Base-by-base conservation (phyloP, 2,329 filamentous ascomycete species). In the Aaosphaeria arxii region DNA sequence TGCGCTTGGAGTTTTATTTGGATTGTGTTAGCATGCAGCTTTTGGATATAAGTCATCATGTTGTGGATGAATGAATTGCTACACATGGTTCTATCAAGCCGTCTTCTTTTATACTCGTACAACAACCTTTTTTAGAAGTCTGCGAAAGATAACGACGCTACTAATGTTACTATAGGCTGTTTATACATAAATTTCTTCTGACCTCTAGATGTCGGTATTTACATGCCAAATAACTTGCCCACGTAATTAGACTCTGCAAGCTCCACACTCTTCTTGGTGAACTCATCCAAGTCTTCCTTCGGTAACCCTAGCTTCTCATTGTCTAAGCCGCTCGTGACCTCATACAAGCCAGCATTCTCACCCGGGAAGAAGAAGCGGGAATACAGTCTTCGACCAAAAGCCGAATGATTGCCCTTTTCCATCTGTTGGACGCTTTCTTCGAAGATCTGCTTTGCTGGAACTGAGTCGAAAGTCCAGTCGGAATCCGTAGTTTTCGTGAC, bases 291-390 rank as follows among this genome's bases (percentile, higher is more conserved):
- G 40, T 77, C 74, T 63, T 87, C 84, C 51, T 78, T 68, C 0
- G 79, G 77, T 58, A 88, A 65, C 0, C 75, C 80, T n/a, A 88
- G 65, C 5, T 71, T 55, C 11, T 77, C 73, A 52, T 87, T 87
- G 3, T 73, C 70, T 11, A 74, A 52, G 4, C 62, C 66, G 33
- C 67, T 68, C 44, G 70, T 74, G 32, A 46, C 54, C 13, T 64
- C 49, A 46, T 42, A 60, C 1, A 58, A 58, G 1, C 54, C 59
- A 30, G 57, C 57, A 5, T 64, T 67, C 45, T 63, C 63, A 24
- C 17, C 17, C 1, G 55, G 52, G 42, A 57, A 71, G 56, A 87
- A 88, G 56, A 86, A 87, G 46, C 58, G 66, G 43, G 55, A 67
- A 59, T 88, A 73, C 49, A 76, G 45, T 56, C 74, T 73, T 2